These are phyloP conservation scores for Starmera quercuum DNA, from an alignment of 805 yeast species.

Conservation along the genomic window DNA sequence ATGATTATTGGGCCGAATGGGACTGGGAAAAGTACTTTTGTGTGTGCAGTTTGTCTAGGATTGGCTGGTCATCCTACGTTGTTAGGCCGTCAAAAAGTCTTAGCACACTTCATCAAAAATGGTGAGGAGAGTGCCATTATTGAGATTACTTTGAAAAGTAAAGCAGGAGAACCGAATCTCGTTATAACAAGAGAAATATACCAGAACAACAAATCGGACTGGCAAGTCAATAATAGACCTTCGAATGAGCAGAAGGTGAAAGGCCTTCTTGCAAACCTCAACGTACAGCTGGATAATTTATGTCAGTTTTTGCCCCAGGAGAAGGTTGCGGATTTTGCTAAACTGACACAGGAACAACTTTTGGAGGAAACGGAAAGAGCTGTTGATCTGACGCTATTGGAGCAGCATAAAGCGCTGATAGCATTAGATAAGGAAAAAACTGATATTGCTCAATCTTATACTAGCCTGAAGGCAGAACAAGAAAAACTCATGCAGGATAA, in stretches of 20 bases:
- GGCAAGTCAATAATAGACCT: conserved; percentile 38
- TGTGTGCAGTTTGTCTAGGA: conserved; percentile 88
- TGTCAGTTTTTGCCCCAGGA: conserved; percentile 96
- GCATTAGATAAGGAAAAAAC: conserved; percentile 37
- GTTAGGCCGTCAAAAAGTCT: conserved; percentile 59
- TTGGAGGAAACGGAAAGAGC: conserved; percentile 77
- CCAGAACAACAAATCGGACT: conserved; percentile 36
- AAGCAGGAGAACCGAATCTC: conserved; percentile 34
- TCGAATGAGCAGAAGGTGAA: conserved; percentile 39
- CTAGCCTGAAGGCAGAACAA: conserved; percentile 21
- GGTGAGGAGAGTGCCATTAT: conserved; percentile 37
- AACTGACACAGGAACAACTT: conserved; percentile 65
- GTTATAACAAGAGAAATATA: conserved; percentile 25
- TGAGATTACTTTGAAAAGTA: conserved; percentile 26
- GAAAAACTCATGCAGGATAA: conserved; percentile 27
- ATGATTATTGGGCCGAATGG: conserved; percentile 97
- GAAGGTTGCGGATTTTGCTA: conserved; percentile 87
- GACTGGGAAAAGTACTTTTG: conserved; percentile 87
- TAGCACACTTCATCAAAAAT: conserved; percentile 63
- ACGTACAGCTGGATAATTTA: conserved; percentile 82
- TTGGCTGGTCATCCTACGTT: conserved; percentile 71
- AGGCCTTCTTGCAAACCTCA: conserved; percentile 36
- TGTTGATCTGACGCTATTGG: conserved; percentile 52
- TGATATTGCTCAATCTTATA: conserved; percentile 28
- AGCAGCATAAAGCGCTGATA: conserved; percentile 50